Conservation (phyloP, 306 rosid species). For the Nissolia schottii region DNA sequence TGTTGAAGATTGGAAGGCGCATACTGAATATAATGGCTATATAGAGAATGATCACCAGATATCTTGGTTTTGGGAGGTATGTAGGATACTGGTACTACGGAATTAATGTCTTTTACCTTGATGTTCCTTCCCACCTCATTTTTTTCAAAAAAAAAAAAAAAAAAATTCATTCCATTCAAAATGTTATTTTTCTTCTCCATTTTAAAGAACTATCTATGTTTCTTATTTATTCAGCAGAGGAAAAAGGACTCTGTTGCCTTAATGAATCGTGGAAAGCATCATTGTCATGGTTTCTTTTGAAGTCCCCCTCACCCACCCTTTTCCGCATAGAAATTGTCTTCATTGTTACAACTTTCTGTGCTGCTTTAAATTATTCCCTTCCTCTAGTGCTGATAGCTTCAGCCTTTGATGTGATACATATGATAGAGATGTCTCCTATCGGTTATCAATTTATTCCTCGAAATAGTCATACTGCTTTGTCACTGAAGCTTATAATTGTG, state of each 20-base stretch:
- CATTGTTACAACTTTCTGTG: background rate
- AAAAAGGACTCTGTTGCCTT: background rate
- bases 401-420: background rate
- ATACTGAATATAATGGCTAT: constrained; percentile 74
- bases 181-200: background rate
- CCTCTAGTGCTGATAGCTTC: background rate
- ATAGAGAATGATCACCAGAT: constrained; percentile 70
- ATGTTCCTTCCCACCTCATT: background rate
- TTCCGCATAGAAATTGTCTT: background rate
- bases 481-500: background rate
- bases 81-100: constrained; percentile 24
- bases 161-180: background rate
- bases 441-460: background rate
- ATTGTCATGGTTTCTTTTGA: background rate
- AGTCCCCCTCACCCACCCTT: no score
- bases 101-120: background rate
- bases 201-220: background rate
- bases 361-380: background rate
- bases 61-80: constrained; percentile 93
- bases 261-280: background rate
- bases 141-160: no score
- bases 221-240: background rate
- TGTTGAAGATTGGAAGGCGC: constrained; percentile 88
- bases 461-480: background rate
- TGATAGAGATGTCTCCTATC: background rate